Conservation (phyloP, 2,329 filamentous ascomycete species). For the Peltaster fructicola region DNA sequence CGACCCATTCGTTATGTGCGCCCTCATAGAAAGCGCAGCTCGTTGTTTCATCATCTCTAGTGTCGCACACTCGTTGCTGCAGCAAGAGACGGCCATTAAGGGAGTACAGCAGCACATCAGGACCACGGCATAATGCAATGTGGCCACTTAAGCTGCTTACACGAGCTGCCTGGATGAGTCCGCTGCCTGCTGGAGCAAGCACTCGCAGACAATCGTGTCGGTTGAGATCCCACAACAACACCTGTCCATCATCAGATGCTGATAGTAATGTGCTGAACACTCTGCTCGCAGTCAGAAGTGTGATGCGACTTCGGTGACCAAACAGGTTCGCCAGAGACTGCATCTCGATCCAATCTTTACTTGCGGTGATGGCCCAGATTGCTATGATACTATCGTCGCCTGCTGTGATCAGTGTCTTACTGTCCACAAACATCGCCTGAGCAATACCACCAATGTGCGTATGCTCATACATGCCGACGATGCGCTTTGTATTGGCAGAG, state of each 20-base stretch:
- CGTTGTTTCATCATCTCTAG: constrained; percentile 49
- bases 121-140: constrained; percentile 66
- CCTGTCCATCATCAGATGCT: constrained; percentile 61
- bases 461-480: constrained; percentile 81
- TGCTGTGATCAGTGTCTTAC: constrained; percentile 76
- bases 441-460: constrained; percentile 83
- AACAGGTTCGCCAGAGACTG: constrained; percentile 66
- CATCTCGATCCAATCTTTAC: constrained; percentile 56
- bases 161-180: constrained; percentile 47
- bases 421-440: constrained; percentile 68
- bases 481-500: constrained; percentile 62
- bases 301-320: constrained; percentile 73
- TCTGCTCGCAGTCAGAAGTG: constrained; percentile 65
- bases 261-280: constrained; percentile 80
- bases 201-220: constrained; percentile 57
- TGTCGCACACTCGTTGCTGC: constrained; percentile 61
- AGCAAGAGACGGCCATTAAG: constrained; percentile 74
- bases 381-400: constrained; percentile 85
- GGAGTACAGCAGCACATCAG: constrained; percentile 60
- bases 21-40: constrained; percentile 89
- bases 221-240: constrained; percentile 90
- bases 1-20: constrained; percentile 75
- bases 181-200: constrained; percentile 36
- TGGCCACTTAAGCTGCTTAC: constrained; percentile 88
- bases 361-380: constrained; percentile 51